A percentile compares a stretch with the other conserved stretches of the same genome.
These are phyloP conservation scores for Ophiocordyceps sinensis DNA, from an alignment of 2,329 filamentous ascomycete genomes.

Conservation along the genomic window DNA sequence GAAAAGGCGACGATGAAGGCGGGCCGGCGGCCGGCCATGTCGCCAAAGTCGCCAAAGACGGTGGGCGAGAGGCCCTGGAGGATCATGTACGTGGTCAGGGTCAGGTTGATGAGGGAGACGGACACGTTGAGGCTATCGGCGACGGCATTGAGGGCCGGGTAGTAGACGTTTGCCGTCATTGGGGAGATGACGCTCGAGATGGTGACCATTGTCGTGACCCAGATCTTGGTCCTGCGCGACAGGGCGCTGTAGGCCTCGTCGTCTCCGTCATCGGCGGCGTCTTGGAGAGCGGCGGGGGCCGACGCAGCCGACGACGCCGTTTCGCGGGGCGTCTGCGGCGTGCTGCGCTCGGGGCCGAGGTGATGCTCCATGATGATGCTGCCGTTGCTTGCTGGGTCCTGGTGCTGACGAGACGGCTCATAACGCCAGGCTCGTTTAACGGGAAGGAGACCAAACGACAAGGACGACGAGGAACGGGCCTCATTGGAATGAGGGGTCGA, in stretches of 20 bases:
- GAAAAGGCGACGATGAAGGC: constrained; percentile 43
- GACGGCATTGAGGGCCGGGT: constrained; percentile 26
- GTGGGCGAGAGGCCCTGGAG: constrained; percentile 48
- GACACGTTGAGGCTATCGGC: constrained; percentile 24
- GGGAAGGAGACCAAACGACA: too few species aligned
- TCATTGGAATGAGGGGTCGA: too few species aligned
- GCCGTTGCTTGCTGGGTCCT: background rate
- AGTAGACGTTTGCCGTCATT: constrained; percentile 45
- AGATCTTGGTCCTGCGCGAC: constrained; percentile 26
- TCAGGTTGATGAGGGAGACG: constrained; percentile 29
- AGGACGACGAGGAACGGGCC: too few species aligned
- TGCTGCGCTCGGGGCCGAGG: too few species aligned
- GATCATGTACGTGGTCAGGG: constrained; percentile 47
- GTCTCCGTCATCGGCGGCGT: background rate
- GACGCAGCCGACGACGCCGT: background rate
- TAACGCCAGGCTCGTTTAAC: background rate
- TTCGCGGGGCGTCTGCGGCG: background rate
- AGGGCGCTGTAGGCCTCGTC: constrained; percentile 14
- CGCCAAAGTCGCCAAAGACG: constrained; percentile 46
- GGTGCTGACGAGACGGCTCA: background rate
- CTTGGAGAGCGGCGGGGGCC: background rate
- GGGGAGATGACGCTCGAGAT: constrained; percentile 40
- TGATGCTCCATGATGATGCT: background rate
- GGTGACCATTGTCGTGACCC: constrained; percentile 38
- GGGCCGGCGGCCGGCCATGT: constrained; percentile 44